Percentiles rank a stretch among this genome's conserved stretches.
Evolutionary conservation across 2,329 filamentous ascomycete genomes (phyloP).

Genomic region (Fonsecaea monophora): DNA sequence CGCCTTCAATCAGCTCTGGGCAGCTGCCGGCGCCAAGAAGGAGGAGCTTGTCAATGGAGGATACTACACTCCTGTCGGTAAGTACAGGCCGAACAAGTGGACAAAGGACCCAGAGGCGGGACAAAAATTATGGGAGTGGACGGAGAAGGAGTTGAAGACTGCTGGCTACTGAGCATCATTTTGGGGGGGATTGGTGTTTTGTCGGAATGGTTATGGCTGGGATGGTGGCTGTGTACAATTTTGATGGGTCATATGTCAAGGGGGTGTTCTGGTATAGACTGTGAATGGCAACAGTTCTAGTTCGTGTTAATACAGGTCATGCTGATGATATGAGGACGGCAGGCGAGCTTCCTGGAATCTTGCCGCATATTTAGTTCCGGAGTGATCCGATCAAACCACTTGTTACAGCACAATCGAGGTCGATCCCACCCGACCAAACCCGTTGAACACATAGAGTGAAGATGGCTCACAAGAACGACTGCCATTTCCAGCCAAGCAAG

Average conservation of each 20-base stretch:
- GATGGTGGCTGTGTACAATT: not conserved
- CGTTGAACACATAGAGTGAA: not conserved
- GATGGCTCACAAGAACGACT: not conserved
- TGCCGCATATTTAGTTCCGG: not conserved
- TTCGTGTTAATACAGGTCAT: not conserved
- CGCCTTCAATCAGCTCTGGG: slow-evolving; percentile 52
- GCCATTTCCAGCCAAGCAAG: not conserved
- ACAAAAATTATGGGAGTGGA: slow-evolving; percentile 46
- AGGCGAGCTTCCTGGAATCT: not conserved
- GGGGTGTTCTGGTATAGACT: not conserved
- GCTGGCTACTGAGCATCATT: slow-evolving; percentile 31
- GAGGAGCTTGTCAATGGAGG: slow-evolving; percentile 50
- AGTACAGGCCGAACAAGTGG: slow-evolving; percentile 41
- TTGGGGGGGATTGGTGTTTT: not conserved
- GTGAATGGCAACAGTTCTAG: not conserved
- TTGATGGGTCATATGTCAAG: not conserved
- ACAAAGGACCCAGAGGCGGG: slow-evolving; percentile 41
- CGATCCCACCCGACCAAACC: not conserved
- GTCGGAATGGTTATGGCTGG: not conserved
- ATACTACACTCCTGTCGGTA: slow-evolving; percentile 54
- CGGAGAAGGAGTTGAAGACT: slow-evolving; percentile 42
- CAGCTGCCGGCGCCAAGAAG: slow-evolving; percentile 44
- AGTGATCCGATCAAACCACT: too few species aligned
- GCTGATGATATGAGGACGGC: not conserved
- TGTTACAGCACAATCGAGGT: too few species aligned